These are phyloP conservation scores for Carallia pectinifolia DNA, from an alignment of 345 rosid genomes.

Conservation along the genomic window DNA sequence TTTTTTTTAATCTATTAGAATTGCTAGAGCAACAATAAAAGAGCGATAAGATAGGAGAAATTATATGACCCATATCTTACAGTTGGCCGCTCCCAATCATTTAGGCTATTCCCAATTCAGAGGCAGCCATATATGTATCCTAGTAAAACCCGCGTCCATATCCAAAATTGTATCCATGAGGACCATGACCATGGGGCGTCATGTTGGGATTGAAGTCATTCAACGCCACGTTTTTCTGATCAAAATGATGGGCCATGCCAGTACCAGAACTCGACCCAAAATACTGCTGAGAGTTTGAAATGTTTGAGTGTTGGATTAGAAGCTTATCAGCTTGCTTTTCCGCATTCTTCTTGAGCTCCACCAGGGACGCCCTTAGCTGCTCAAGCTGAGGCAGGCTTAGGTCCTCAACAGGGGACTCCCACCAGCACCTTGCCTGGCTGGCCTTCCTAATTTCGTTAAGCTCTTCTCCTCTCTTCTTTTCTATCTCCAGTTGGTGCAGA, in stretches of 20 bases:
- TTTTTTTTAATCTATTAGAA: too few relatives aligned
- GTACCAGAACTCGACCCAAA: constrained; percentile 12
- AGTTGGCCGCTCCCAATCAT: too few relatives aligned
- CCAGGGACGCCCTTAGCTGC: constrained; percentile 6
- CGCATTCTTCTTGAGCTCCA: constrained; percentile 13
- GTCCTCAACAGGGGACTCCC: constrained; percentile 20
- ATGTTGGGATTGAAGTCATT: constrained; percentile 16
- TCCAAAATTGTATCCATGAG: constrained; percentile 1
- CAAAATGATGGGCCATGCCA: constrained; percentile 9
- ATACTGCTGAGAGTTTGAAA: not conserved
- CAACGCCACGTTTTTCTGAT: not conserved
- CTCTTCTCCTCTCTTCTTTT: constrained; percentile 11
- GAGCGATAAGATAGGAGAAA: too few relatives aligned
- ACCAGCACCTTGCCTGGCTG: constrained; percentile 7
- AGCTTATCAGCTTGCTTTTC: constrained; percentile 8
- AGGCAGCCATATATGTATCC: not conserved
- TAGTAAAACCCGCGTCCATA: constrained; percentile 18
- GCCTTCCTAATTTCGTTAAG: constrained; percentile 7
- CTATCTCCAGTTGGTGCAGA: constrained; percentile 13
- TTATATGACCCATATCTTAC: too few relatives aligned
- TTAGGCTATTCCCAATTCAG: not conserved
- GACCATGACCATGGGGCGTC: constrained; percentile 6
- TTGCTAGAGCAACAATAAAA: too few relatives aligned
- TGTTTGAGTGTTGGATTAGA: constrained; percentile 2
- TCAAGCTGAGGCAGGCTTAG: constrained; percentile 12